phyloP scores from a whole-genome alignment of 345 rosid species.

The Eutrema japonicum region DNA sequence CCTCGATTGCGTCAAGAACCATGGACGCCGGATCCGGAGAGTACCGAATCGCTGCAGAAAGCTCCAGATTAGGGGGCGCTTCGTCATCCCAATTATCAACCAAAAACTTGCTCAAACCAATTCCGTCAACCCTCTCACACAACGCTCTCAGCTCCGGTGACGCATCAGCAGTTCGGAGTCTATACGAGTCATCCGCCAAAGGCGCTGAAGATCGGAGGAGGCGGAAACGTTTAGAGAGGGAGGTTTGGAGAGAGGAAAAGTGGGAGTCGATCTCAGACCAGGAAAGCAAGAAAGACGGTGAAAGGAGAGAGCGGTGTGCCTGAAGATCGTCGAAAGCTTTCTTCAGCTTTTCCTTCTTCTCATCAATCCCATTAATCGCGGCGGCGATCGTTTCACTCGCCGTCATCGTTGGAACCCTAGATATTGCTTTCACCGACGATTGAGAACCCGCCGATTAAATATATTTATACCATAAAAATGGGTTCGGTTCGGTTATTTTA shows the following conservation, averaged over 20 bases:
- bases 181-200: neutral
- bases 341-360: constrained; percentile 58
- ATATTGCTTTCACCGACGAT: constrained; percentile 16
- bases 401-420: constrained; percentile 41
- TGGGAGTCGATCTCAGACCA: constrained; percentile 78
- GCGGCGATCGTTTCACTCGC: constrained; percentile 53
- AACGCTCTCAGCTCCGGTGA: constrained; percentile 49
- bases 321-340: constrained; percentile 74
- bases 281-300: constrained; percentile 54
- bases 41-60: constrained; percentile 46
- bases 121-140: constrained; percentile 68
- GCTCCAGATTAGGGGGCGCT: constrained; percentile 48
- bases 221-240: constrained; percentile 53
- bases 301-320: constrained; percentile 51
- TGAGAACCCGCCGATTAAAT: neutral
- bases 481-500: constrained; percentile 1
- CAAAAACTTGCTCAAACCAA: constrained; percentile 58
- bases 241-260: constrained; percentile 56
- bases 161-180: neutral
- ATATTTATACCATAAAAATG: neutral
- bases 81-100: constrained; percentile 47
- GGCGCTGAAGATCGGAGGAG: constrained; percentile 51
- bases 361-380: constrained; percentile 57
- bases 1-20: constrained; percentile 70
- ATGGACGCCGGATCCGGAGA: constrained; percentile 56